These are phyloP conservation scores for Fusarium nurragi DNA, from an alignment of 2,329 filamentous ascomycete genomes.

Conservation along the genomic window DNA sequence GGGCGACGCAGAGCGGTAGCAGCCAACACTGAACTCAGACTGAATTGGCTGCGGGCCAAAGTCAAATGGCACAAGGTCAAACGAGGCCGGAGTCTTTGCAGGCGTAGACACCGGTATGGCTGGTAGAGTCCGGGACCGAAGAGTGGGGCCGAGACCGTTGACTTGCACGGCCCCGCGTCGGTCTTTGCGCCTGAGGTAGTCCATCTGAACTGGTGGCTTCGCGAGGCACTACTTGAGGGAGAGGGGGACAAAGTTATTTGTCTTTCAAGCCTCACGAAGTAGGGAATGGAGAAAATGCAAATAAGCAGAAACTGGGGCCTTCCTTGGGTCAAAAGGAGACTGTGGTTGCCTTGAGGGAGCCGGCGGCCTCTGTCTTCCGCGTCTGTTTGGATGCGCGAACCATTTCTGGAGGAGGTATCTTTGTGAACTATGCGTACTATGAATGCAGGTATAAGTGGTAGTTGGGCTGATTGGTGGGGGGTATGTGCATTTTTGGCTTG, in stretches of 20 bases:
- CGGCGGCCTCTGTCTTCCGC: constrained; percentile 8
- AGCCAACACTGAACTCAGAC: constrained; percentile 15
- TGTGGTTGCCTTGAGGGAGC: constrained; percentile 9
- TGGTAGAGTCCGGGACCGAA: constrained; percentile 16
- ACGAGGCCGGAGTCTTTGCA: background rate
- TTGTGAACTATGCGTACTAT: background rate
- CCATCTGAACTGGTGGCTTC: constrained; percentile 18
- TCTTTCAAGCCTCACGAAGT: background rate
- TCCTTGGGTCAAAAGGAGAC: constrained; percentile 12
- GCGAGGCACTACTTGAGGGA: constrained; percentile 16
- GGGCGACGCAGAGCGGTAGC: constrained; percentile 26
- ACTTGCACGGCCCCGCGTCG: constrained; percentile 10
- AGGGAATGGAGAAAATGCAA: constrained; percentile 17
- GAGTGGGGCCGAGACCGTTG: constrained; percentile 27
- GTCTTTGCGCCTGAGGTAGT: constrained; percentile 15
- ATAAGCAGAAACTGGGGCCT: constrained; percentile 4
- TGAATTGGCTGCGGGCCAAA: background rate
- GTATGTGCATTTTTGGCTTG: background rate
- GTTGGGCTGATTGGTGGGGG: background rate
- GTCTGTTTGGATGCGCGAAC: constrained; percentile 5
- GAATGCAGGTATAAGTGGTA: background rate
- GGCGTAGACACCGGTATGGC: constrained; percentile 10
- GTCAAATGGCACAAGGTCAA: background rate
- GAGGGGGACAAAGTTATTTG: background rate
- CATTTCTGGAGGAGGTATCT: background rate